These are phyloP conservation scores for Geum urbanum DNA, from an alignment of 306 rosid genomes.

Conservation along the genomic window DNA sequence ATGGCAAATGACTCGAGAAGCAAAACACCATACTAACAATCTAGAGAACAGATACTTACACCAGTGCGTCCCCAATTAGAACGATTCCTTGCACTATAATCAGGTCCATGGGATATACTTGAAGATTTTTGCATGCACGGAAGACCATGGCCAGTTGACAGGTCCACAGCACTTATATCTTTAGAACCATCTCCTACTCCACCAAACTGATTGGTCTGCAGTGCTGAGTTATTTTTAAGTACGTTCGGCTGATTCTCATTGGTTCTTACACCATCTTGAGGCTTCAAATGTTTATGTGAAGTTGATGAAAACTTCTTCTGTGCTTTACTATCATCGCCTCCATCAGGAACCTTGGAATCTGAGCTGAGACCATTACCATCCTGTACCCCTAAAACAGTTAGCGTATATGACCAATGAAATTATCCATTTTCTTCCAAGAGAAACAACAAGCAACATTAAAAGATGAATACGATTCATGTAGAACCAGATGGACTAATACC, in stretches of 20 bases:
- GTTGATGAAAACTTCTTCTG: slow-evolving; percentile 30
- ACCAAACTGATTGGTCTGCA: slow-evolving; percentile 33
- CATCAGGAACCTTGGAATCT: slow-evolving; percentile 40
- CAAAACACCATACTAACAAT: slow-evolving; percentile 15
- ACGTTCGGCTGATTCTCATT: slow-evolving; percentile 26
- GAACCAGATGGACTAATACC: slow-evolving; percentile 9
- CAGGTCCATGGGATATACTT: slow-evolving; percentile 45
- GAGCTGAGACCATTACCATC: slow-evolving; percentile 41
- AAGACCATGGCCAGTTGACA: slow-evolving; percentile 31
- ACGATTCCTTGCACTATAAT: slow-evolving; percentile 30
- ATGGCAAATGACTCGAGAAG: slow-evolving; percentile 15
- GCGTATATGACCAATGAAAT: not conserved
- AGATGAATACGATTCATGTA: not conserved
- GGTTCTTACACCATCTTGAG: slow-evolving; percentile 34
- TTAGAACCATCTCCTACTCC: slow-evolving; percentile 28
- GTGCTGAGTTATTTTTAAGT: slow-evolving; percentile 26
- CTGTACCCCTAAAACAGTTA: slow-evolving; percentile 42
- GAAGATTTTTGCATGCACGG: slow-evolving; percentile 45
- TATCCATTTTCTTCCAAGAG: not conserved
- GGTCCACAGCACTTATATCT: slow-evolving; percentile 27
- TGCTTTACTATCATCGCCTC: slow-evolving; percentile 32
- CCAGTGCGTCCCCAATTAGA: slow-evolving; percentile 59
- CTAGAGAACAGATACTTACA: slow-evolving; percentile 52
- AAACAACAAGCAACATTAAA: not conserved
- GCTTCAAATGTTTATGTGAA: slow-evolving; percentile 28